A percentile compares a stretch with the other conserved stretches of the same genome.
These are phyloP conservation scores for Sicyos edulis DNA, from an alignment of 306 rosid species.

Conservation along the genomic window DNA sequence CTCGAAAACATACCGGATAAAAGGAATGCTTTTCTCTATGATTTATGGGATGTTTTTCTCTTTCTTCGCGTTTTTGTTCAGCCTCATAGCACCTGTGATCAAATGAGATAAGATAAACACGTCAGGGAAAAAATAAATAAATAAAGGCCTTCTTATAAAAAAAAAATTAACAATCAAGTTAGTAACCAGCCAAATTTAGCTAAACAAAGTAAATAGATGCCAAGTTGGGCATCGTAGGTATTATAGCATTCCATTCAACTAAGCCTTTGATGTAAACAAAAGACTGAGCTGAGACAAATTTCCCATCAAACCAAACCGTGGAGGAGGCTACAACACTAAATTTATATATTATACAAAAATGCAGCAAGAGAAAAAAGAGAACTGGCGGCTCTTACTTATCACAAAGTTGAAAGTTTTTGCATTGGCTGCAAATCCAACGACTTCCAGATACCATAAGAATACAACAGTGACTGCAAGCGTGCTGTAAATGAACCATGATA, in stretches of 20 bases:
- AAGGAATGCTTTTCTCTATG: constrained; percentile 79
- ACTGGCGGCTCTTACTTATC: constrained; percentile 55
- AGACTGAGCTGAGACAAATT: neutral
- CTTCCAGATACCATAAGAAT: constrained; percentile 77
- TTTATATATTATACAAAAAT: neutral
- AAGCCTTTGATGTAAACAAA: neutral
- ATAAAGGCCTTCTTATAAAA: neutral
- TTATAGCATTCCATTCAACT: neutral
- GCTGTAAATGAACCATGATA: constrained; percentile 97
- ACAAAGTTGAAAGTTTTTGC: constrained; percentile 91
- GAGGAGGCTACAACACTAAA: neutral
- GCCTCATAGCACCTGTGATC: constrained; percentile 66
- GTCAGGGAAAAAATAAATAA: neutral
- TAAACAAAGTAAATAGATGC: constrained; percentile 10
- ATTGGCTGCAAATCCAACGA: constrained; percentile 83
- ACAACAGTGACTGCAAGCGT: constrained; percentile 74
- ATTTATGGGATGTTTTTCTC: constrained; percentile 80
- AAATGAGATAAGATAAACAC: neutral
- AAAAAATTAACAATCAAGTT: constrained; percentile 1
- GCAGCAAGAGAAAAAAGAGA: neutral
- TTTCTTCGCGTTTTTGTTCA: constrained; percentile 82
- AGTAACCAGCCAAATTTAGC: neutral
- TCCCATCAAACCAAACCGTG: neutral
- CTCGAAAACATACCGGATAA: constrained; percentile 39
- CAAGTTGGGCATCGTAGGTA: neutral